Conservation (phyloP, 768 basidiomycete species). For the Naganishia friedmannii region DNA sequence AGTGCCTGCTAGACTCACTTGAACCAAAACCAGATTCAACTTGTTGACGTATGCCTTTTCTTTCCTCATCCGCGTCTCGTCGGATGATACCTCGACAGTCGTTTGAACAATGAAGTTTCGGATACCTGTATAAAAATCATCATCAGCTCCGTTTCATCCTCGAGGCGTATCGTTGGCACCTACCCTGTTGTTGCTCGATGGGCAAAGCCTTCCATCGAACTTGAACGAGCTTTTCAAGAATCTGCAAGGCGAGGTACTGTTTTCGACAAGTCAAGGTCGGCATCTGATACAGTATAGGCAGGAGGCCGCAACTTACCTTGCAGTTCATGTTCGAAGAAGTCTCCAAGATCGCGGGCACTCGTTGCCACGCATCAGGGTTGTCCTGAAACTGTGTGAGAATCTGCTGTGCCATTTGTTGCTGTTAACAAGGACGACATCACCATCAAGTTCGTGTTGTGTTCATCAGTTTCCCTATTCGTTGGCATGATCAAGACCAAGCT, state of each 20-base stretch:
- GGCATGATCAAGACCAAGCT: slow-evolving; percentile 31
- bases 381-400: slow-evolving; percentile 94
- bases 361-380: slow-evolving; percentile 91
- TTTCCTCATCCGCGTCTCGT: slow-evolving; percentile 79
- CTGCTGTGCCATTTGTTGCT: slow-evolving; percentile 96
- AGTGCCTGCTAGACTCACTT: slow-evolving; percentile 59
- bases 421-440: slow-evolving; percentile 25
- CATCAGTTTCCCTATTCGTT: too few species aligned
- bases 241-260: slow-evolving; percentile 96
- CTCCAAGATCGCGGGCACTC: slow-evolving; percentile 90
- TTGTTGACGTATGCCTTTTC: slow-evolving; percentile 86
- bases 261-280: slow-evolving; percentile 23
- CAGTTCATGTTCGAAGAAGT: slow-evolving; percentile 74
- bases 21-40: slow-evolving; percentile 90
- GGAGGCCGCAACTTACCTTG: slow-evolving; percentile 55
- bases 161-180: slow-evolving; percentile 25
- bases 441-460: too few species aligned
- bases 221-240: slow-evolving; percentile 88
- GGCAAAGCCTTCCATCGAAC: slow-evolving; percentile 96
- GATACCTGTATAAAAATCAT: slow-evolving; percentile 62
- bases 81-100: slow-evolving; percentile 87
- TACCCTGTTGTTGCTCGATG: slow-evolving; percentile 86
- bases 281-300: not conserved
- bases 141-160: slow-evolving; percentile 1
- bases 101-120: slow-evolving; percentile 93